Evolutionary conservation across 148 eudicot species (phyloP).

Genomic region (Hydrangea macrophylla): DNA sequence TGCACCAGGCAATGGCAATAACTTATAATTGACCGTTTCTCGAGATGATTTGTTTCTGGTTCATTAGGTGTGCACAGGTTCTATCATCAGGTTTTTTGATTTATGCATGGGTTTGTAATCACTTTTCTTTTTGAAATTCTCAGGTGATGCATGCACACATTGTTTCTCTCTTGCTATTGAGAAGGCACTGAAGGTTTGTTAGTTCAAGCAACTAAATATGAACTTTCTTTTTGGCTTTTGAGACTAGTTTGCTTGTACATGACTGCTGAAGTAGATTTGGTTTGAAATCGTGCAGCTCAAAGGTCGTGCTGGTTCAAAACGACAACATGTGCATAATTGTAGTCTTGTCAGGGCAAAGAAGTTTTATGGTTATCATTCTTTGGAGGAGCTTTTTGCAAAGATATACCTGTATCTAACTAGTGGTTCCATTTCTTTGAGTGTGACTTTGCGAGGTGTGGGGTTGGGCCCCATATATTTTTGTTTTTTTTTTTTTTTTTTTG

Average conservation of each 20-base stretch:
- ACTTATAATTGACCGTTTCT: neutral
- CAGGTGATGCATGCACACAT: slow-evolving; percentile 54
- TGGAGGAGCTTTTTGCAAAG: slow-evolving; percentile 83
- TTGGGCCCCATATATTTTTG: too few relatives aligned
- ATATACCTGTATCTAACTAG: slow-evolving; percentile 88
- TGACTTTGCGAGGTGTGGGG: neutral
- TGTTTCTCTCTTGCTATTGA: slow-evolving; percentile 62
- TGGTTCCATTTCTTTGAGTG: neutral
- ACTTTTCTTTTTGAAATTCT: slow-evolving; percentile 2
- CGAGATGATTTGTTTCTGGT: neutral
- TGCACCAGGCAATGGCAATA: too few relatives aligned
- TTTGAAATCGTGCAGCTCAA: slow-evolving; percentile 59
- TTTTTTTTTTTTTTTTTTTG: too few relatives aligned
- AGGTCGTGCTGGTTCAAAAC: slow-evolving; percentile 76
- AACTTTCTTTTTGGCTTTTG: neutral
- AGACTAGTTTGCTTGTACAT: slow-evolving; percentile 6
- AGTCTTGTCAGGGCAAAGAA: slow-evolving; percentile 73
- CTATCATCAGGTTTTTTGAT: neutral
- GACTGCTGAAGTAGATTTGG: slow-evolving; percentile 12
- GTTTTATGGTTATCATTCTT: slow-evolving; percentile 84
- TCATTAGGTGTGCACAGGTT: neutral
- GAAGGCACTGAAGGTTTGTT: slow-evolving; percentile 78
- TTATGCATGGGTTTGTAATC: neutral
- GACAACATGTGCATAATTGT: slow-evolving; percentile 95
- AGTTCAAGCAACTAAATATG: neutral